These are phyloP conservation scores for Mallotus nudiflorus DNA, from an alignment of 345 rosid species.

Conservation along the genomic window DNA sequence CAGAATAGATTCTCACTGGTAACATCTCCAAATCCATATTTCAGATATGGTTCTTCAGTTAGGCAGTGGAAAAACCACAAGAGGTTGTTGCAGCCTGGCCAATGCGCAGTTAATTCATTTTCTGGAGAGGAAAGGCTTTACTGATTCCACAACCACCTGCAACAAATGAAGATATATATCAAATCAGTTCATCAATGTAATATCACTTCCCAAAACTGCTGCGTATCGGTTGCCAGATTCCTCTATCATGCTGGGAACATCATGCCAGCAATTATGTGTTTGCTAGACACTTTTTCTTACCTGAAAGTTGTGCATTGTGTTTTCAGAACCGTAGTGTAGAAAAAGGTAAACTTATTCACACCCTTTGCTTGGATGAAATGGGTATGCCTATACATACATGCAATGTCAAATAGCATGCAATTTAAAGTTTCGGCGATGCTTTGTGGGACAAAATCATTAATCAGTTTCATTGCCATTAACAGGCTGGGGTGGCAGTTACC, in stretches of 20 bases:
- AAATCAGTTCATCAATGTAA: neutral
- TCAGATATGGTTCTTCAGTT: neutral
- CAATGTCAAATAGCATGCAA: conserved; percentile 1
- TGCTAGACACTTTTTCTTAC: neutral
- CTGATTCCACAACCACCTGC: conserved; percentile 34
- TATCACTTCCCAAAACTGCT: neutral
- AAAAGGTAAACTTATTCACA: neutral
- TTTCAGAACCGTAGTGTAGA: neutral
- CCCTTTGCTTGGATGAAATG: neutral
- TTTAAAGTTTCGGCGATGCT: neutral
- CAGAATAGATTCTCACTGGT: neutral
- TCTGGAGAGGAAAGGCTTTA: conserved; percentile 24
- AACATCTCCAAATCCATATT: neutral
- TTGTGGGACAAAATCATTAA: neutral
- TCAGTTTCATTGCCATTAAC: neutral
- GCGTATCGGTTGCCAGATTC: neutral
- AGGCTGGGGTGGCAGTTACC: neutral
- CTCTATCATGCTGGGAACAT: neutral
- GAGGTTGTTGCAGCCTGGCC: neutral
- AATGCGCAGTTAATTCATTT: conserved; percentile 10
- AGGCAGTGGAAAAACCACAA: neutral
- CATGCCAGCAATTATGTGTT: neutral
- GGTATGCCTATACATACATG: neutral
- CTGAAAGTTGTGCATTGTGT: neutral
- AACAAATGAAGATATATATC: neutral